Evolutionary conservation across 179 eudicot genomes (phyloP), one percentile per base, ranked within the genome.

Genomic region (Nepenthes alata): DNA sequence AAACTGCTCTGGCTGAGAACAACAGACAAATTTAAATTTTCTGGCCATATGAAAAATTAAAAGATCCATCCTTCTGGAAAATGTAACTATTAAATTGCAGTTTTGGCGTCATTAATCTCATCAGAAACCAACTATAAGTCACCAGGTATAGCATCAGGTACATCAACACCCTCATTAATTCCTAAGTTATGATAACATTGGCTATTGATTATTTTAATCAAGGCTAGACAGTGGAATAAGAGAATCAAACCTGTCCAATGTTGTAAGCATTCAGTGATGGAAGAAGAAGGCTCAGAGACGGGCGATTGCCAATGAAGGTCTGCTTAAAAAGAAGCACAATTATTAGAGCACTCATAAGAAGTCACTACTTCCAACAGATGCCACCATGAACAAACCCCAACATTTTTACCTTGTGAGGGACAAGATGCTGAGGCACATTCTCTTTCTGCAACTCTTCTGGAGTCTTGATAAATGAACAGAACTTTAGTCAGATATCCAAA

Each of bases 231-330:
- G 11, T 50, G n/a, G n/a, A 50, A 50, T 50, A 50, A 50, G 16
- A 11, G 15, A 4, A 50, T 50, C 53, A 50, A 50, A 91, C 96
- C 95, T 94, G 99, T 68, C 99, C 99, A 65, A 90, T 66, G 63
- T 76, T 84, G 73, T 85, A 90, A 67, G 97, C 97, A 76, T 79
- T 75, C 70, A 94, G 71, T 50, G 89, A 75, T 57, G 99, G 97
- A 72, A 94, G 95, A 53, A 94, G 80, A 73, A 94, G 80, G 78
- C 99, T 87, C 69, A 94, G 59, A 59, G 99, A 94, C 57, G 99
- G 99, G 57, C 97, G 95, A 78, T 90, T 94, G 63, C 99, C 99
- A 4, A 89, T 68, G 77, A 94, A 94, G 47, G 97, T 94, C 99
- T 94, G 91, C 55, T 60, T 53, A 71, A 64, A 57, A 61, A 62